phyloP scores from a whole-genome alignment of 306 rosid genomes.

The Corylus avellana region DNA sequence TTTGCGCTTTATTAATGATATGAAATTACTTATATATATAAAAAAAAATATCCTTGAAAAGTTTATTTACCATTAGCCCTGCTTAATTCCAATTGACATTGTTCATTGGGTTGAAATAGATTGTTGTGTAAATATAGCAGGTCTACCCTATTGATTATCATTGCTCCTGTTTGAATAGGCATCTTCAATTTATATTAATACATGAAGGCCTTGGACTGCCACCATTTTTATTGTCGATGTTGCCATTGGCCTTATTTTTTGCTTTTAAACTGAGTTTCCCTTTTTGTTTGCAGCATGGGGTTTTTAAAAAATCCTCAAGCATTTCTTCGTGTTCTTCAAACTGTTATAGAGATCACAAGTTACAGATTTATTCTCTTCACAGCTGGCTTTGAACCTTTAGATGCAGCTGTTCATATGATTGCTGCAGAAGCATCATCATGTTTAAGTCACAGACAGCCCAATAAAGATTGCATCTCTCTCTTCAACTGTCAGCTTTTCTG shows the following conservation, averaged over 20 bases:
- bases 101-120: background rate
- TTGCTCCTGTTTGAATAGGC: background rate
- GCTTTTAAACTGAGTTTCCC: slow-evolving; percentile 16
- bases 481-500: slow-evolving; percentile 51
- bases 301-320: slow-evolving; percentile 58
- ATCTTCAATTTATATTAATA: no score
- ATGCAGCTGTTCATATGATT: slow-evolving; percentile 36
- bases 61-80: background rate
- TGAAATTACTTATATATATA: no score
- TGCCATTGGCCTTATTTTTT: background rate
- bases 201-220: background rate
- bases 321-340: slow-evolving; percentile 58
- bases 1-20: no score
- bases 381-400: slow-evolving; percentile 70
- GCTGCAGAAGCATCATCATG: slow-evolving; percentile 40
- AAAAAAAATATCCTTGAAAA: background rate
- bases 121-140: background rate
- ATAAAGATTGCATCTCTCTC: slow-evolving; percentile 56
- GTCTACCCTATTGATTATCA: background rate
- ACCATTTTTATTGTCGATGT: background rate
- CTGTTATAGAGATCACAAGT: slow-evolving; percentile 52
- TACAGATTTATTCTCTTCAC: slow-evolving; percentile 73
- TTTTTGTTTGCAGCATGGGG: slow-evolving; percentile 72
- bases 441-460: slow-evolving; percentile 33
- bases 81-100: background rate